Evolutionary conservation across 345 rosid genomes (phyloP).

Genomic region (Boechera stricta): DNA sequence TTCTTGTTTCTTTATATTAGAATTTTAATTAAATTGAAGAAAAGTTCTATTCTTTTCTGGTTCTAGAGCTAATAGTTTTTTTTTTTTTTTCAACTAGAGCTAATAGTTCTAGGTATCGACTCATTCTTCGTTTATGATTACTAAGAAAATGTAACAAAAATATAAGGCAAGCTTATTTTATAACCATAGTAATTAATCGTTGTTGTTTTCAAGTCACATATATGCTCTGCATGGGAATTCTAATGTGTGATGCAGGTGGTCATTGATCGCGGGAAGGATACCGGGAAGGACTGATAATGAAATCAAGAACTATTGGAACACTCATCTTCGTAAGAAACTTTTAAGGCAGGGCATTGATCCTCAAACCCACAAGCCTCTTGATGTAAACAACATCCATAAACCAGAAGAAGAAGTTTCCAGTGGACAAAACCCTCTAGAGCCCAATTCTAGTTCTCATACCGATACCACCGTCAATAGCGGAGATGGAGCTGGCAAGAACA

Average conservation of each 20-base stretch:
- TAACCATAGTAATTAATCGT: not conserved
- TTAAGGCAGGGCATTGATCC: conserved; percentile 85
- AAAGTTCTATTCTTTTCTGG: not conserved
- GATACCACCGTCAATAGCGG: conserved; percentile 17
- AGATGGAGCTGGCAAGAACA: conserved; percentile 32
- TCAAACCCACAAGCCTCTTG: conserved; percentile 75
- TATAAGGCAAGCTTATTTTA: not conserved
- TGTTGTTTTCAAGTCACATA: not conserved
- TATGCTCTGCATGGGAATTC: not conserved
- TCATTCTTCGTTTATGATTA: conserved; percentile 16
- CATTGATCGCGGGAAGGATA: conserved; percentile 86
- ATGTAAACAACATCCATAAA: conserved; percentile 29
- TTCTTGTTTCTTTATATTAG: not conserved
- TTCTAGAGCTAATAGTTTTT: not conserved
- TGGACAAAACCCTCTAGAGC: conserved; percentile 25
- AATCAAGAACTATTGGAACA: conserved; percentile 94
- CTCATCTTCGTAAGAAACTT: conserved; percentile 80
- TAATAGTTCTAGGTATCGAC: not conserved
- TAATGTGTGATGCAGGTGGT: conserved; percentile 59
- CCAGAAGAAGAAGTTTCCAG: conserved; percentile 35
- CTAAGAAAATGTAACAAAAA: not conserved
- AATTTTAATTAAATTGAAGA: not conserved
- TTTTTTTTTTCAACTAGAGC: too few species aligned
- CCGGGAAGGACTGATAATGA: conserved; percentile 92
- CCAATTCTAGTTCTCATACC: conserved; percentile 22